Evolutionary conservation across 257 asterid species (phyloP), one percentile per base, ranked within the genome.

Genomic region (Solanum tarijense): DNA sequence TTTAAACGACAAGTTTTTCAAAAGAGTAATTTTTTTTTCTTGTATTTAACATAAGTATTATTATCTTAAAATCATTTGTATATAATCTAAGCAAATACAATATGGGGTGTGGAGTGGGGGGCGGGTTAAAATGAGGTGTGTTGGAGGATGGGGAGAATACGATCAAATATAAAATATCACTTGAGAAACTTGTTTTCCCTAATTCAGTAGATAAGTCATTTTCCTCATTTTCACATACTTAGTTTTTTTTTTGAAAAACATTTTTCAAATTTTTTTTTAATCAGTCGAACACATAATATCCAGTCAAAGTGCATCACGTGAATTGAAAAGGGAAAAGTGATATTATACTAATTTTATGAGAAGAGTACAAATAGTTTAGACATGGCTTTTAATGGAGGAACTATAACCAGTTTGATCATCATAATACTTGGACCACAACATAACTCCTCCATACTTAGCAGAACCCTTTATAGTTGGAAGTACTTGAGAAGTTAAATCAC

Each of bases 391-490:
- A 36, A 89, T 89, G 18, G 89, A 81, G 62, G 90, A 81, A 82
- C 89, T 89, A 23, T 89, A 89, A 29, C 65, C 87, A 82, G 87
- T 68, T 86, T 86, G 90, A 89, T 89, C 90, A 69, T 89, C 90
- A 7, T 86, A 86, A 73, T 89, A 89, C 27, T 89, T 89, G 39
- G 90, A 89, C 90, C 90, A 89, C n/a, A 86, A 23, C 90, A 89
- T 89, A 7, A 89, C 90, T 12, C 89, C 90, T 52, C 90, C 90
- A 58, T 89, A 89, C 34, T 89, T 89, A 0, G 27, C 21, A 5
- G 90, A 86, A 58, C 73, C 85, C 82, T 86, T 86, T 27, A 89
- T 83, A n/a, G 46, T 4, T 29, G 90, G 90, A 48, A 89, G 87
- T 9, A 89, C 81, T 82, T 89, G 62, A 14, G 90, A 69, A 43